phyloP scores from a whole-genome alignment of 1,284 basidiomycete genomes.

The Pascua guehoae region DNA sequence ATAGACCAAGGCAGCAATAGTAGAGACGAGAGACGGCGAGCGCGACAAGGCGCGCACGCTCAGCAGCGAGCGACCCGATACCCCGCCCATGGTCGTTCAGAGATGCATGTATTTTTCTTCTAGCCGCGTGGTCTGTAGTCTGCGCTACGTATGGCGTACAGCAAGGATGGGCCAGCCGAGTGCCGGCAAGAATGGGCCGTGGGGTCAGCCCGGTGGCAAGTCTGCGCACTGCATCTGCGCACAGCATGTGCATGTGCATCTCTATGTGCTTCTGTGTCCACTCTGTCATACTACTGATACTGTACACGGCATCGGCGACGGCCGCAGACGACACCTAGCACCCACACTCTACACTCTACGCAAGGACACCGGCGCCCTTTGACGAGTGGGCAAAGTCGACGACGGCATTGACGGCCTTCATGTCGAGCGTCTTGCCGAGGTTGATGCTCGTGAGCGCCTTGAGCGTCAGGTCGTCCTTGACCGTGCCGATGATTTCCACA shows the following conservation, averaged over 20 bases:
- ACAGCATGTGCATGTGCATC: background rate
- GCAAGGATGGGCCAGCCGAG: background rate
- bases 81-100: constrained; percentile 10
- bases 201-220: background rate
- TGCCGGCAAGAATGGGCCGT: background rate
- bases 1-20: constrained; percentile 40
- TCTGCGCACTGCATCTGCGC: too few relatives aligned
- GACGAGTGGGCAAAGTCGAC: constrained; percentile 39
- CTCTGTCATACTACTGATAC: background rate
- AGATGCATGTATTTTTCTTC: constrained; percentile 19
- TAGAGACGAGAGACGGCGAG: too few relatives aligned
- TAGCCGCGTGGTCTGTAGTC: background rate
- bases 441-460: constrained; percentile 62
- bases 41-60: too few relatives aligned
- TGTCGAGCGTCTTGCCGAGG: constrained; percentile 59
- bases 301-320: background rate
- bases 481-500: constrained; percentile 72
- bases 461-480: constrained; percentile 60
- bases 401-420: constrained; percentile 43
- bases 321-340: too few relatives aligned
- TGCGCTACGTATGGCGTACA: background rate
- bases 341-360: constrained; percentile 1
- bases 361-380: constrained; percentile 42
- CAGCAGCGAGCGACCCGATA: constrained; percentile 7
- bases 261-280: background rate